Base-by-base conservation (phyloP, 148 eudicot species). In the Fagopyrum esculentum region DNA sequence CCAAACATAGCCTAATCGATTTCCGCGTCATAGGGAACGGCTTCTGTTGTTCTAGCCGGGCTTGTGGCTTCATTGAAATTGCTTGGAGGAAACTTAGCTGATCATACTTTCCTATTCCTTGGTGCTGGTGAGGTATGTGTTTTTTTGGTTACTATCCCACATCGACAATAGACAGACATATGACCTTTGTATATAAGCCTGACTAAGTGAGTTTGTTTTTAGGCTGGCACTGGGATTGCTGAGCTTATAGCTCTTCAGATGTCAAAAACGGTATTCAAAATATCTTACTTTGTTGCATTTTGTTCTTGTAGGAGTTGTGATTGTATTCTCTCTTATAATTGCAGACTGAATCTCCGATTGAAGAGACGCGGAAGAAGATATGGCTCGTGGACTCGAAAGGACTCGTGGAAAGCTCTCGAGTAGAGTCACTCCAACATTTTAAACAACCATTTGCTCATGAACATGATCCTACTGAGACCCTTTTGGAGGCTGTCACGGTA, bases 351-450 rank as follows among this genome's bases (percentile, higher is more conserved):
- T 77, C 73, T 69, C 89, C 94, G 8, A 47, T 93, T 26, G 97
- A 89, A 81, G 90, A 93, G 82, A 77, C 83, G 35, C 85, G 98
- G 73, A 88, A 93, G 81, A 93, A 84, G 85, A 88, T 93, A 77
- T 93, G 97, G 97, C 94, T 93, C 9, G 94, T 93, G n/a, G 98
- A 93, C 85, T 91, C 98, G 12, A 93, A 91, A 92, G 98, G 98
- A 73, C 80, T 93, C 73, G 76, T 93, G 68, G 97, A 89, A 51
- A 79, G 87, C 73, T 89, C 94, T 54, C 92, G 98, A 45, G 83
- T 73, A 79, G 90, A 87, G 78, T 86, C 97, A 11, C 97, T 93
- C 80, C 98, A 89, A 60, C 88, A 86, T 51, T 93, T 93, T 86
- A 93, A 93, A 79, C 69, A 77, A 81, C 97, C 97, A 60, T 93